phyloP scores from a whole-genome alignment of 2,329 filamentous ascomycete genomes.

The Trichothecium roseum region DNA sequence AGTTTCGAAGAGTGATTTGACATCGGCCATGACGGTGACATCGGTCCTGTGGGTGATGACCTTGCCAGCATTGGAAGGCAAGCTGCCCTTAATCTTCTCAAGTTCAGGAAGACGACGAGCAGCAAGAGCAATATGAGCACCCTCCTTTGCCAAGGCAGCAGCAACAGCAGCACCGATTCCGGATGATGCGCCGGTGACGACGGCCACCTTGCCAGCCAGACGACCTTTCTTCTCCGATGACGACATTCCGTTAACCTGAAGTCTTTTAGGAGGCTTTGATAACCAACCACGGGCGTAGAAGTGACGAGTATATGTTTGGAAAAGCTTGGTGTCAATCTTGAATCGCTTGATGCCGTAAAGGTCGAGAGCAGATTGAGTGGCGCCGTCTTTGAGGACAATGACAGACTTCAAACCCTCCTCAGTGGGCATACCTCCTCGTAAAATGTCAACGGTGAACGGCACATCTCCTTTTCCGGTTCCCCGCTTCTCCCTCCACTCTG shows the following conservation, averaged over 20 bases:
- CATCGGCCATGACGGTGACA: slow-evolving; percentile 56
- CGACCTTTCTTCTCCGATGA: slow-evolving; percentile 35
- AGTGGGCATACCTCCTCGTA: slow-evolving; percentile 70
- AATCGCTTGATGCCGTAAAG: slow-evolving; percentile 48
- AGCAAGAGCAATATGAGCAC: slow-evolving; percentile 61
- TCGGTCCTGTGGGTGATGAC: slow-evolving; percentile 62
- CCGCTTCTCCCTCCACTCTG: slow-evolving; percentile 61
- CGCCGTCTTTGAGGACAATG: slow-evolving; percentile 62
- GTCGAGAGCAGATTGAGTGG: slow-evolving; percentile 50
- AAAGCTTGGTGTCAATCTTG: slow-evolving; percentile 57
- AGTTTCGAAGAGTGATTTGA: slow-evolving; percentile 52
- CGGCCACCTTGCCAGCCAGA: slow-evolving; percentile 58
- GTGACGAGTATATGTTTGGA: slow-evolving; percentile 69
- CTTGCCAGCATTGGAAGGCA: slow-evolving; percentile 43
- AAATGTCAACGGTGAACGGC: slow-evolving; percentile 67
- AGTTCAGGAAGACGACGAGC: slow-evolving; percentile 61
- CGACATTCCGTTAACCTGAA: slow-evolving; percentile 17
- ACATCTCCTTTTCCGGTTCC: slow-evolving; percentile 57
- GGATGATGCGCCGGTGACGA: slow-evolving; percentile 71
- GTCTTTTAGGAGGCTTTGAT: slow-evolving; percentile 45
- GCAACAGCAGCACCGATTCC: slow-evolving; percentile 71
- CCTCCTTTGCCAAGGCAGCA: slow-evolving; percentile 56
- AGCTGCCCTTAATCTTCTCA: slow-evolving; percentile 52
- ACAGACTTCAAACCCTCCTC: slow-evolving; percentile 61
- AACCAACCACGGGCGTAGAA: slow-evolving; percentile 77